Conservation (phyloP, 257 asterid species). For the Solanum chilense region DNA sequence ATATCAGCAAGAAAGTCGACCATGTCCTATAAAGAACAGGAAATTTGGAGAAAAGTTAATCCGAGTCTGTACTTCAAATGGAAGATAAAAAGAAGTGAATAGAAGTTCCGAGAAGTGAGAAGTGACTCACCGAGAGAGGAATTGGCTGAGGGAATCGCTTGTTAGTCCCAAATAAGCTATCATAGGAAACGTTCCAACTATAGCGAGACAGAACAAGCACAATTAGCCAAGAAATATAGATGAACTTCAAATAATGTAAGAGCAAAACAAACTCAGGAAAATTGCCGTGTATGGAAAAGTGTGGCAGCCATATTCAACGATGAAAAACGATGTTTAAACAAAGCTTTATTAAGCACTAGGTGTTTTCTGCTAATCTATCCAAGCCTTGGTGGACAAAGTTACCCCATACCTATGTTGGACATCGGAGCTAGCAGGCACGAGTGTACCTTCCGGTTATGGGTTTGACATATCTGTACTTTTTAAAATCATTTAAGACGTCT, state of each 20-base stretch:
- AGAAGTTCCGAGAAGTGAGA: neutral
- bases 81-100: neutral
- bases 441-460: neutral
- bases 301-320: neutral
- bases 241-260: neutral
- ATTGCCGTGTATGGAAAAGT: neutral
- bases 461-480: neutral
- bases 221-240: neutral
- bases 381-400: neutral
- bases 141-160: constrained; percentile 50
- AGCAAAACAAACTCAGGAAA: neutral
- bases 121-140: constrained; percentile 57
- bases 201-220: neutral
- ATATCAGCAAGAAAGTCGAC: constrained; percentile 65
- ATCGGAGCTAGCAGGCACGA: neutral
- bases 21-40: constrained; percentile 42
- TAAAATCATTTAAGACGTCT: neutral
- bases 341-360: neutral
- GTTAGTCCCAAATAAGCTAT: constrained; percentile 52
- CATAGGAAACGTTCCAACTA: constrained; percentile 65
- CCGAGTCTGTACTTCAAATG: neutral
- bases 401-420: neutral
- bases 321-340: neutral
- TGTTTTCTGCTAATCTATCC: neutral
- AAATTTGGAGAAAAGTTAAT: neutral